A percentile compares a stretch with the other conserved stretches of the same genome.
These are phyloP conservation scores for Vaccinium corymbosum DNA, from an alignment of 148 eudicot species.

Conservation along the genomic window DNA sequence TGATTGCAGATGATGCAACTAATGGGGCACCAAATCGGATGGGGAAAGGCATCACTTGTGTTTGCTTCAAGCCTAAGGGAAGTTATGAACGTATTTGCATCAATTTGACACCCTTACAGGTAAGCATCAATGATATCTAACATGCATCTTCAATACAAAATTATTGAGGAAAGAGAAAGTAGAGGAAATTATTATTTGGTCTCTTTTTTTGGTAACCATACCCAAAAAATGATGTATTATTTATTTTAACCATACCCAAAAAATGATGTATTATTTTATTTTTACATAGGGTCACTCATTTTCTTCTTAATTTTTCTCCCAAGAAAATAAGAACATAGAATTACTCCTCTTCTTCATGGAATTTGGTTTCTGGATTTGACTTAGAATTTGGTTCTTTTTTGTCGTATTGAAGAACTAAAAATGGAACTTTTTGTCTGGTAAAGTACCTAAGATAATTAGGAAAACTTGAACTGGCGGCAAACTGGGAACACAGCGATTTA, in stretches of 20 bases:
- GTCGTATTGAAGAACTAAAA: neutral
- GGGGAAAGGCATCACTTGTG: conserved; percentile 68
- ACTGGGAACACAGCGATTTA: neutral
- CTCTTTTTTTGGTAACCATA: neutral
- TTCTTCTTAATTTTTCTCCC: neutral
- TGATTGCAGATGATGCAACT: conserved; percentile 59
- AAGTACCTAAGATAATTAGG: neutral
- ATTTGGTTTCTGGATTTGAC: neutral
- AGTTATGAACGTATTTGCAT: conserved; percentile 44
- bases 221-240: neutral
- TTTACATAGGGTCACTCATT: neutral
- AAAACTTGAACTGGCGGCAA: neutral
- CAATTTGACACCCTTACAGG: conserved; percentile 66
- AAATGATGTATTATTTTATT: neutral
- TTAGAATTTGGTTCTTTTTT: neutral
- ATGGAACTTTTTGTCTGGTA: neutral
- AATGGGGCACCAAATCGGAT: conserved; percentile 54
- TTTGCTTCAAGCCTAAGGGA: conserved; percentile 73
- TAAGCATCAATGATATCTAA: conserved; percentile 20
- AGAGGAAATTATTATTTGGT: neutral
- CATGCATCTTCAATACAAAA: neutral
- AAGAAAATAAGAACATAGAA: neutral
- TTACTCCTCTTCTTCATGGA: neutral
- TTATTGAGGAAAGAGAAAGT: neutral
- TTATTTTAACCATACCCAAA: neutral